Base-by-base conservation (phyloP, 768 basidiomycete genomes). In the Xanthoconium purpureum region DNA sequence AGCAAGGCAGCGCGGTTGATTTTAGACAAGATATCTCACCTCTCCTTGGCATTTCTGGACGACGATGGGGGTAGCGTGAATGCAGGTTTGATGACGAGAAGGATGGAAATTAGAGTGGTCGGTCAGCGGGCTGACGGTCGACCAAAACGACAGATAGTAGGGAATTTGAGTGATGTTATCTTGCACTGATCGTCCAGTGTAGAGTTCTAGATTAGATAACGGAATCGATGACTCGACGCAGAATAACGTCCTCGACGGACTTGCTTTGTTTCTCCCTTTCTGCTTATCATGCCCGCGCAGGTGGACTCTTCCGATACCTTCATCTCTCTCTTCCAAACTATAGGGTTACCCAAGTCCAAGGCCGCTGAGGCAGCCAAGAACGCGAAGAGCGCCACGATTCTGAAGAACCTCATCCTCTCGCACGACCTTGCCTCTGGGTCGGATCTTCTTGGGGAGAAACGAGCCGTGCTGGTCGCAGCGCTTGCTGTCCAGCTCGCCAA, bases 311-410 rank as follows among this genome's bases (percentile, higher is more conserved):
- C 52, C 12, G 64, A 64, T 20, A 20, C 44, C n/a, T 57, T 38
- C 35, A 48, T 53, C 42, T 29, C 71, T 18, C 76, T 88, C 37
- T 94, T 95, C 77, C 81, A 85, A 68, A 81, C 85, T 37, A 86
- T 94, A 54, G 91, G 91, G 28, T 76, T 97, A 43, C 77, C 86
- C 40, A 79, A 84, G 56, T 74, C 87, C 50, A 91, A 93, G 69
- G 90, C 94, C 1, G 79, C 80, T 11, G 93, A 97, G 64, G 88
- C 90, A 6, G 84, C 85, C 36, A 91, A 93, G 69, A 88, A 81
- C 56, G 76, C 87, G 5, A 96, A 92, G 76, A 83, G 83, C 65
- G 88, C 91, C 6, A 69, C 79, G 5, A 75, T 85, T 18, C 78
- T 95, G 54, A 84, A 82, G 63, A 81, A 81, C 24, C 80, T 95